Evolutionary conservation across 1,284 basidiomycete genomes (phyloP).

Genomic region (Cryptococcus sp.): DNA sequence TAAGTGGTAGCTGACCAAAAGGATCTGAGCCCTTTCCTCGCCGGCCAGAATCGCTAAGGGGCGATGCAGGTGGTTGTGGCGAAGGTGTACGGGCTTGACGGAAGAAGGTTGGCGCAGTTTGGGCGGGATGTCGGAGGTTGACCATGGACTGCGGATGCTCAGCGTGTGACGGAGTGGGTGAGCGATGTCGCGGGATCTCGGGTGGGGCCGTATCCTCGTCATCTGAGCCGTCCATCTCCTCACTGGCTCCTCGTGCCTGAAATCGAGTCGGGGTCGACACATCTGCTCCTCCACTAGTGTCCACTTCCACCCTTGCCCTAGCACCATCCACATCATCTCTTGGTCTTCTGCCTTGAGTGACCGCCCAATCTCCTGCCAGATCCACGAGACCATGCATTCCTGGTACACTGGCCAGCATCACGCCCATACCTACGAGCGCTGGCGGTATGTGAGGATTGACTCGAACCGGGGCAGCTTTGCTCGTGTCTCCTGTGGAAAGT

Average conservation of each 20-base stretch:
- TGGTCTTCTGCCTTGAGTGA: slow-evolving; percentile 74
- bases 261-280: slow-evolving; percentile 22
- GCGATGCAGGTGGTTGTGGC: slow-evolving; percentile 20
- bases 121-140: slow-evolving; percentile 10
- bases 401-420: slow-evolving; percentile 73
- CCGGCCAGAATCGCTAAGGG: slow-evolving; percentile 7
- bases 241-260: slow-evolving; percentile 4
- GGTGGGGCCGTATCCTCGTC: slow-evolving; percentile 49
- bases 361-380: slow-evolving; percentile 75
- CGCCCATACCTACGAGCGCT: slow-evolving; percentile 80
- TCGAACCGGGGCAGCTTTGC: slow-evolving; percentile 68
- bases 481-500: slow-evolving; percentile 64
- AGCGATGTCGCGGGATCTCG: background rate
- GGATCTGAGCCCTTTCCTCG: slow-evolving; percentile 36
- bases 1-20: slow-evolving; percentile 33
- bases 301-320: slow-evolving; percentile 46
- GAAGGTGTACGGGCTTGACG: slow-evolving; percentile 19
- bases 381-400: slow-evolving; percentile 74
- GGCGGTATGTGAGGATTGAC: slow-evolving; percentile 72
- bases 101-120: slow-evolving; percentile 19
- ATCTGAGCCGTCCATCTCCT: slow-evolving; percentile 46
- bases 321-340: slow-evolving; percentile 42
- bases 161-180: slow-evolving; percentile 11
- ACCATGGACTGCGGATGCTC: slow-evolving; percentile 9
- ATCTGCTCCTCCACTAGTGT: slow-evolving; percentile 46